Evolutionary conservation across 2,329 filamentous ascomycete species (phyloP), one percentile per base, ranked within the genome.

Genomic region (Calonectria crousiana): DNA sequence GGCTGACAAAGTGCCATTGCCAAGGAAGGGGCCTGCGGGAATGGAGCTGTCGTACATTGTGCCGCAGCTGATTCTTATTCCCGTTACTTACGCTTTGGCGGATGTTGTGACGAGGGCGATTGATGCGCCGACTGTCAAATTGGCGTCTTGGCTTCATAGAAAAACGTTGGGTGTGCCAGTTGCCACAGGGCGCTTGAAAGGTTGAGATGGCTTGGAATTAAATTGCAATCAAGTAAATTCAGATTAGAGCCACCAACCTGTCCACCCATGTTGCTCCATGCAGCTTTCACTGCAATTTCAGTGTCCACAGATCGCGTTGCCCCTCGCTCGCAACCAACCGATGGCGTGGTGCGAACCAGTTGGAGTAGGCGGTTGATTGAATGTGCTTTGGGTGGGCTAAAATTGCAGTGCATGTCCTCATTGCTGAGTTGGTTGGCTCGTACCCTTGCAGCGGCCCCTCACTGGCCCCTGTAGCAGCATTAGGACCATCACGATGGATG

Each of bases 101-200:
- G 90, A 92, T 68, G 71, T 92, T 9, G 87, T 88, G 2, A 93
- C 91, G 1, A 87, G 85, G 58, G 78, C 86, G 23, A 83, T 93
- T 20, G 92, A 93, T 75, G 89, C 92, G 75, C 91, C 91, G 1
- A 89, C 89, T 62, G 90, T 94, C 20, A 88, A 84, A 60, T 88
- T 92, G 78, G 84, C 90, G 14, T 85, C 87, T 36, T 91, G 90
- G 90, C 73, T 92, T 23, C 93, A 93, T 82, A 86, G 83, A 73
- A 86, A 83, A 78, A 86, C 87, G 4, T 74, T 88, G 49, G 78
- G 76, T 13, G 67, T 71, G 16, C 69, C 75, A 67, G 65, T 41
- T 20, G 52, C 38, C 56, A 3, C 60, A 13, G 78, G 78, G 44
- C 71, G 80, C 52, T 74, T 79, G 28, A 77, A 74, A 69, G 67